Evolutionary conservation across 2,329 filamentous ascomycete species (phyloP).

Genomic region (Zymoseptoria pseudotritici): DNA sequence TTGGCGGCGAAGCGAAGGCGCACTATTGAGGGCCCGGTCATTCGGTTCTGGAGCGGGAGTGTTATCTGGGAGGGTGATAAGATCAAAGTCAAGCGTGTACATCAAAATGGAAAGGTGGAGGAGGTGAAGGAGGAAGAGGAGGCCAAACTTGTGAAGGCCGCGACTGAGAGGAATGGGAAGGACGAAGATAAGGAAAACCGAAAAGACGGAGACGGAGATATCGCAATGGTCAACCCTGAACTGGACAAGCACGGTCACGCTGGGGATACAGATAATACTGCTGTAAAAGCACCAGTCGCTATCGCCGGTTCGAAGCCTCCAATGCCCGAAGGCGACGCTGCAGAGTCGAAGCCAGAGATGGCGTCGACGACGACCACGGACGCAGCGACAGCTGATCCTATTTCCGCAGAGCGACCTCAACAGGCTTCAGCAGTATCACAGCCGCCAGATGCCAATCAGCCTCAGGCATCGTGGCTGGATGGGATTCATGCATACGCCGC

Average conservation of each 20-base stretch:
- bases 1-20: slow-evolving; percentile 82
- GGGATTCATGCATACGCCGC: slow-evolving; percentile 40
- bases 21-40: slow-evolving; percentile 78
- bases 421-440: slow-evolving; percentile 13
- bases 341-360: no score
- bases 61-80: slow-evolving; percentile 73
- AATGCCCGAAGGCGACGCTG: neutral
- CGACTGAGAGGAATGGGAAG: slow-evolving; percentile 1
- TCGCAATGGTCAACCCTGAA: neutral
- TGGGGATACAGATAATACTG: slow-evolving; percentile 2
- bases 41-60: slow-evolving; percentile 90
- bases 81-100: slow-evolving; percentile 49
- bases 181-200: slow-evolving; percentile 1
- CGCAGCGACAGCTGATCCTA: neutral
- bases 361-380: slow-evolving; percentile 5
- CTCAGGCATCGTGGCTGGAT: slow-evolving; percentile 31
- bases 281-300: slow-evolving; percentile 3
- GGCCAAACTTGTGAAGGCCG: neutral
- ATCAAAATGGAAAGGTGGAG: slow-evolving; percentile 23
- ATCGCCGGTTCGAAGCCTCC: neutral
- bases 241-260: neutral
- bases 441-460: slow-evolving; percentile 9
- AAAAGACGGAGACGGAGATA: slow-evolving; percentile 42
- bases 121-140: slow-evolving; percentile 17
- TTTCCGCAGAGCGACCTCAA: slow-evolving; percentile 10